Conservation (phyloP, 352 stramenopile genomes). For the Thalassiosira oceanica region DNA sequence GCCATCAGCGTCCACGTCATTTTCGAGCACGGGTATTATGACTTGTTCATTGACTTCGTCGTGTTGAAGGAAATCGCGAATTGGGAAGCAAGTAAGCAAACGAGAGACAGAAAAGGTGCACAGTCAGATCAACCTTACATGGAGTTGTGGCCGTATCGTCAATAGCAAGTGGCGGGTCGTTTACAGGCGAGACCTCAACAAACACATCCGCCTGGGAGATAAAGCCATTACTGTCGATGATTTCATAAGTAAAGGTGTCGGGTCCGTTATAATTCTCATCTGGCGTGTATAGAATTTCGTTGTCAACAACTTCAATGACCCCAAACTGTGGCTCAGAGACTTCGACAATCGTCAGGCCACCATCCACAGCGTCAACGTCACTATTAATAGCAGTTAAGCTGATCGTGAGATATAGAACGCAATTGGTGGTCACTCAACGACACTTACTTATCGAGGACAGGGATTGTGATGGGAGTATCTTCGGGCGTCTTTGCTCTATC, state of each 20-base stretch:
- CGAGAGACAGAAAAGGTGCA: too few species aligned
- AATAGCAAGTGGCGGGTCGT: conserved; percentile 8
- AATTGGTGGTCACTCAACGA: too few species aligned
- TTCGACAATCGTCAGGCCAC: conserved; percentile 9
- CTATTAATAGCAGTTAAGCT: too few species aligned
- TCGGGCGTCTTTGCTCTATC: conserved; percentile 1
- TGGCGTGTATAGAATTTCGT: conserved; percentile 17
- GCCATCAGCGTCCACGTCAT: conserved; percentile 14
- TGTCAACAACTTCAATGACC: conserved; percentile 2
- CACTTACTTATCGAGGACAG: conserved; percentile 29
- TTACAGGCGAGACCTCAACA: conserved; percentile 3
- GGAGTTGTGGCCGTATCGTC: conserved; percentile 1
- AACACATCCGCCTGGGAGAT: neutral
- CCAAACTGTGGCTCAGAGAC: conserved; percentile 5
- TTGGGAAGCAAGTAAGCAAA: too few species aligned
- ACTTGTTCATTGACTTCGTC: conserved; percentile 1
- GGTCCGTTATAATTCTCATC: conserved; percentile 13
- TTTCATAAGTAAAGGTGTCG: conserved; percentile 5
- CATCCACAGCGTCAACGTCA: conserved; percentile 11
- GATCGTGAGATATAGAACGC: too few species aligned
- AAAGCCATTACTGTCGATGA: conserved; percentile 11
- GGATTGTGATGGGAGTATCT: conserved; percentile 7
- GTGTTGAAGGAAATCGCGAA: too few species aligned
- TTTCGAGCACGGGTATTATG: conserved; percentile 15
- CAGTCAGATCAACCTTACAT: too few species aligned